A percentile compares a stretch with the other conserved stretches of the same genome.
Evolutionary conservation across 2,329 filamentous ascomycete genomes (phyloP).

Genomic region (Penicillium palitans): DNA sequence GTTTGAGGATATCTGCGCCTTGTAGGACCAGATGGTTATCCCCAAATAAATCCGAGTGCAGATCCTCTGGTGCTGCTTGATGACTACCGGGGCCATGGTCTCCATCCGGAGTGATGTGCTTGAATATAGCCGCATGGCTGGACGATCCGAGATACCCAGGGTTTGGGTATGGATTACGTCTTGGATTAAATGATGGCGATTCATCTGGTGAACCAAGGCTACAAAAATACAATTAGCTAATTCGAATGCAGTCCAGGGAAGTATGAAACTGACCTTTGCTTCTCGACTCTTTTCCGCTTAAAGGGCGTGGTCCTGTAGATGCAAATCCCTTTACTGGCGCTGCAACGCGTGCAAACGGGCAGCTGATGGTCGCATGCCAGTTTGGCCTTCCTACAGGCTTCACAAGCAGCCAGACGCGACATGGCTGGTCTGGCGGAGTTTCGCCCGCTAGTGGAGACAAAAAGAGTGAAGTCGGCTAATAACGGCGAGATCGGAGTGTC

Average conservation of each 20-base stretch:
- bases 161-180: slow-evolving; percentile 30
- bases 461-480: slow-evolving; percentile 19
- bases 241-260: not conserved
- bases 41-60: slow-evolving; percentile 17
- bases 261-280: slow-evolving; percentile 20
- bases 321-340: slow-evolving; percentile 21
- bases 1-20: slow-evolving; percentile 28
- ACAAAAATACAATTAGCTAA: slow-evolving; percentile 1
- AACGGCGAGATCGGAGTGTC: slow-evolving; percentile 15
- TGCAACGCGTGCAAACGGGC: slow-evolving; percentile 25
- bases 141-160: slow-evolving; percentile 32
- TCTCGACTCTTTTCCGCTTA: slow-evolving; percentile 24
- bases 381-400: slow-evolving; percentile 28
- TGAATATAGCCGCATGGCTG: slow-evolving; percentile 33
- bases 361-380: slow-evolving; percentile 27
- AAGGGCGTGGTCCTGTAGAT: slow-evolving; percentile 31
- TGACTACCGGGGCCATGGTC: slow-evolving; percentile 12
- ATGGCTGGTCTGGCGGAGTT: slow-evolving; percentile 15
- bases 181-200: slow-evolving; percentile 23
- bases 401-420: slow-evolving; percentile 27
- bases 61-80: slow-evolving; percentile 7
- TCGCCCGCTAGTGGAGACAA: slow-evolving; percentile 8
- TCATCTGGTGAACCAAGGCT: slow-evolving; percentile 21
- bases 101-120: slow-evolving; percentile 28
- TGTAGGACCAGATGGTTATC: slow-evolving; percentile 28